Evolutionary conservation across 805 yeast species (phyloP).

Genomic region (Ogataea angusta): DNA sequence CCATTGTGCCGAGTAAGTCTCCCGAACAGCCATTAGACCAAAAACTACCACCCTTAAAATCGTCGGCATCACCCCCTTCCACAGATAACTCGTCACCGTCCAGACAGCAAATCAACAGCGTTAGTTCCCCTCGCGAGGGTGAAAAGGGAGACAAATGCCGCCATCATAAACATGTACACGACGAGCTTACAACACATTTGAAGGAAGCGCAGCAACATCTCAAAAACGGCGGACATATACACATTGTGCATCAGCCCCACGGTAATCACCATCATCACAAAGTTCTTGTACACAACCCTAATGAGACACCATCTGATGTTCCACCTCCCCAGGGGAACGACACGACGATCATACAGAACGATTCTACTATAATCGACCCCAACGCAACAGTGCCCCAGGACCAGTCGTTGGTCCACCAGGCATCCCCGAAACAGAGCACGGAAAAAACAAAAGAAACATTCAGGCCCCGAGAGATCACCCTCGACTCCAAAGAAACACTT

Average conservation of each 20-base stretch:
- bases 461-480: conserved; percentile 17
- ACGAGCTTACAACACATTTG: conserved; percentile 22
- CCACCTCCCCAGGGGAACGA: conserved; percentile 19
- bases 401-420: conserved; percentile 8
- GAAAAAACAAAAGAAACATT: background rate
- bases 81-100: conserved; percentile 5
- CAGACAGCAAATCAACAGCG: conserved; percentile 1
- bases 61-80: conserved; percentile 8
- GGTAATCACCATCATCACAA: conserved; percentile 30
- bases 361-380: conserved; percentile 27
- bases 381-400: conserved; percentile 21
- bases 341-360: conserved; percentile 27
- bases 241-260: conserved; percentile 29
- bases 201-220: conserved; percentile 27
- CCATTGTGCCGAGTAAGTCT: conserved; percentile 10
- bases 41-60: conserved; percentile 10
- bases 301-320: conserved; percentile 9
- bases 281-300: conserved; percentile 27
- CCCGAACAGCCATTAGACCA: conserved; percentile 4
- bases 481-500: conserved; percentile 40
- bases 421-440: conserved; percentile 6
- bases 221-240: conserved; percentile 29
- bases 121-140: background rate
- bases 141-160: conserved; percentile 17
- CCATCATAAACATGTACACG: conserved; percentile 30